Evolutionary conservation across 306 rosid species (phyloP), one percentile per base, ranked within the genome.

Genomic region (Rosa rugosa): DNA sequence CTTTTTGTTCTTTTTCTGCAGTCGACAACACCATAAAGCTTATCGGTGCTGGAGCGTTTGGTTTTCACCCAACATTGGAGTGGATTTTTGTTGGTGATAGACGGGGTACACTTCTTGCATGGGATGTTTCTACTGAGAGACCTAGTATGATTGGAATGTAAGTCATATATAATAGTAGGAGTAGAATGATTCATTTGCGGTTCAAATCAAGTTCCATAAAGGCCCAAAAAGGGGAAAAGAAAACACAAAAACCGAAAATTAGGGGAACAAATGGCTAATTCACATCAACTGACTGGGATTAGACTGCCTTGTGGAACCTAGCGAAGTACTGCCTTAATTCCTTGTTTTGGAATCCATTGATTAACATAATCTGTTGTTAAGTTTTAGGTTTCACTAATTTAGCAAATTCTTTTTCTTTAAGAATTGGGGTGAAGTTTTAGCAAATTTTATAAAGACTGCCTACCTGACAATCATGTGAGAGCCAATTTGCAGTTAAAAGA

Each of bases 71-170:
- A 80, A 93, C 97, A 56, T 86, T 93, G 73, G 99, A 96, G 82
- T 96, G 99, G 99, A 88, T 96, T 75, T 96, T 96, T 93, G 90
- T 96, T 81, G 99, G 99, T 71, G 99, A 96, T 84, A 91, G 98
- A 72, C 92, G 97, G 53, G 98, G 99, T 85, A 90, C 99, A 3
- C 93, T 96, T 73, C 77, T 96, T 79, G 97, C 97, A 72, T 96
- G 99, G 99, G 99, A 96, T 77, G 97, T 96, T 75, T 96, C 99
- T 86, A 89, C 90, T 23, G 98, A 91, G 87, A 89, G 91, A 80
- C 98, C 99, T 71, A 93, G 69, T 88, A 90, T 96, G 97, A 96
- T 96, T 81, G 99, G 99, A 89, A 86, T 96, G 99, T 96, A 86
- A 93, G 99, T 89, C 79, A 75, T 79, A 79, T 69, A 50, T 86